phyloP scores from a whole-genome alignment of 139 green algal genomes.

The Coelastrella sp. region DNA sequence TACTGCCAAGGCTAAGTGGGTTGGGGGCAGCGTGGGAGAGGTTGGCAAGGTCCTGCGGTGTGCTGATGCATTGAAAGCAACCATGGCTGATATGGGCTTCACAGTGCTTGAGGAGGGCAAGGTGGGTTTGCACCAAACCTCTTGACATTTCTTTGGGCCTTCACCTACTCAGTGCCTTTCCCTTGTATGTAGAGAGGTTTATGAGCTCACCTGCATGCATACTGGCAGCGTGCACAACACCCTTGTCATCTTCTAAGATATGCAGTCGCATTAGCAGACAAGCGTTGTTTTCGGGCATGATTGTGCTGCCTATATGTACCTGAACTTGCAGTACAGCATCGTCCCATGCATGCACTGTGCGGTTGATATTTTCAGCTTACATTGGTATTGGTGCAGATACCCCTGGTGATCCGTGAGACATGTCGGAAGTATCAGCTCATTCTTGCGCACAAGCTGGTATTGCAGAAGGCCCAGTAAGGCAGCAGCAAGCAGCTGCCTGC shows the following conservation, averaged over 20 bases:
- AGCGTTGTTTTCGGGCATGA: not conserved
- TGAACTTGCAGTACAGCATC: not conserved
- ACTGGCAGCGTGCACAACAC: no score
- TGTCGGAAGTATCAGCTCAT: slow-evolving; percentile 78
- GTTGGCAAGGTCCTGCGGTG: slow-evolving; percentile 43
- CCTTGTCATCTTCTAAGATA: no score
- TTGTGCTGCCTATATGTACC: not conserved
- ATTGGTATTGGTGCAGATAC: slow-evolving; percentile 49
- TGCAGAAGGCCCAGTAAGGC: slow-evolving; percentile 39
- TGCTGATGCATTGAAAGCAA: slow-evolving; percentile 53
- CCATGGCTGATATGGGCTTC: slow-evolving; percentile 43
- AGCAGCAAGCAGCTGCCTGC: not conserved
- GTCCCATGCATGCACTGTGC: slow-evolving; percentile 2
- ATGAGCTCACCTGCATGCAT: no score
- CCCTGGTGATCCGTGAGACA: slow-evolving; percentile 76
- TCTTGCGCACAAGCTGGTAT: slow-evolving; percentile 60
- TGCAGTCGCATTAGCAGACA: no score
- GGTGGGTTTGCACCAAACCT: slow-evolving; percentile 8
- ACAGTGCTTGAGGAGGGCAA: slow-evolving; percentile 45
- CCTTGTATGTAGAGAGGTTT: no score
- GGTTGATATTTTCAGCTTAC: slow-evolving; percentile 32
- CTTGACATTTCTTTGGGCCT: not conserved
- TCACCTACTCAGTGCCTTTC: not conserved
- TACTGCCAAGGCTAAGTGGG: slow-evolving; percentile 59
- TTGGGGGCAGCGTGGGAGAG: slow-evolving; percentile 36